Base-by-base conservation (phyloP, 1,139 yeast genomes). In the Yamadazyma blattariae region DNA sequence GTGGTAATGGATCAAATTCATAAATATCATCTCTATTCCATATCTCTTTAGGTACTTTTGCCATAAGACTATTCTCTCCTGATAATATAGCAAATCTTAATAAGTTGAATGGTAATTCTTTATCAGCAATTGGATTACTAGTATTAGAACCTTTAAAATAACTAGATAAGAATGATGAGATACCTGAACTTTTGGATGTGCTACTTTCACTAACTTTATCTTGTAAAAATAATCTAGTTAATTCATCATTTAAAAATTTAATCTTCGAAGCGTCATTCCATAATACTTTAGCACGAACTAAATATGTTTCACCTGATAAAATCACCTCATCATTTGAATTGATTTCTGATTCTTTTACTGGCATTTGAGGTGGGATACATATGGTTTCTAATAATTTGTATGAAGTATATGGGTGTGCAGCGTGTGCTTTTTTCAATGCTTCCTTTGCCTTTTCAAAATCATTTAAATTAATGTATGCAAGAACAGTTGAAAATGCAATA, bases 1-100 rank as follows among this genome's bases (percentile, higher is more conserved):
- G 89, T 1, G 92, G 90, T 15, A 83, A 56, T 2, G 81, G 74
- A 55, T 84, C 94, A 52, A 74, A 84, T 46, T 84, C 94, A 47
- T 67, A 77, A 12, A 79, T 67, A 38, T 81, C 84, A 40, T 79
- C 68, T 29, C 74, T 54, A 2, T 71, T 67, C 84, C 88, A 84
- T n/a, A 82, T 65, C 2, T 59, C 50, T 28, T 67, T 53, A 0
- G 94, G 94, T 13, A 83, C 64, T 45, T 74, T 73, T 1, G 86
- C 87, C 84, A 83, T 78, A 0, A 81, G 70, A 33, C 77, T 71
- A 21, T 77, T 78, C 52, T 83, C 92, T 12, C 84, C 86, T 0
- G 89, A 80, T 29, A 84, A 57, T 23, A 83, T 71, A 2, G 79
- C 82, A 55, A 82, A 82, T 41, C 94, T 64, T 6, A 83, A 48